Percentiles rank a stretch among this genome's conserved stretches.
phyloP scores from a whole-genome alignment of 371 early-diverging fungal genomes.

The Blakeslea trispora region DNA sequence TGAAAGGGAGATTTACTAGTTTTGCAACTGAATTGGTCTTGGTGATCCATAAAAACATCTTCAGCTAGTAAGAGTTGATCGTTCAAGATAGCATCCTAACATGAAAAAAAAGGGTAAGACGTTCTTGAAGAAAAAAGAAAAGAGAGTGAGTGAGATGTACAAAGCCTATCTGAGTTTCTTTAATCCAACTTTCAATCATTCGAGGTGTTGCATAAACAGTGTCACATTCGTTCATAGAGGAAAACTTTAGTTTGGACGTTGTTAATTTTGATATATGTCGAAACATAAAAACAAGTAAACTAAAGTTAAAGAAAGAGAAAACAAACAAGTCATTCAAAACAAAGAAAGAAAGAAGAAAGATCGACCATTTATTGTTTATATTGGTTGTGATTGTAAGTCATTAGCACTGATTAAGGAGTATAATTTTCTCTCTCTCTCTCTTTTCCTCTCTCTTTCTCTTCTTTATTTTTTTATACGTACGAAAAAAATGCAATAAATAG shows the following conservation, averaged over 20 bases:
- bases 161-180: conserved; percentile 19
- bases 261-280: conserved; percentile 26
- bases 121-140: too few relatives aligned
- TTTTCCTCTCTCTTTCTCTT: too few relatives aligned
- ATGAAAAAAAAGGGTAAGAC: too few relatives aligned
- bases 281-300: conserved; percentile 19
- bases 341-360: neutral
- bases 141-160: too few relatives aligned
- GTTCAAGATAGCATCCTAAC: conserved; percentile 33
- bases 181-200: conserved; percentile 11
- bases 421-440: neutral
- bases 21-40: neutral
- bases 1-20: conserved; percentile 29
- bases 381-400: too few relatives aligned
- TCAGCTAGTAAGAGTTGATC: conserved; percentile 27
- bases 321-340: neutral
- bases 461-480: neutral
- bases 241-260: conserved; percentile 18
- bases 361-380: neutral
- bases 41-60: conserved; percentile 19
- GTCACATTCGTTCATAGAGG: conserved; percentile 4
- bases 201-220: neutral
- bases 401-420: neutral
- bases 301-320: conserved; percentile 6
- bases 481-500: too few relatives aligned